Evolutionary conservation across 345 rosid species (phyloP).

Genomic region (Salix caprea): DNA sequence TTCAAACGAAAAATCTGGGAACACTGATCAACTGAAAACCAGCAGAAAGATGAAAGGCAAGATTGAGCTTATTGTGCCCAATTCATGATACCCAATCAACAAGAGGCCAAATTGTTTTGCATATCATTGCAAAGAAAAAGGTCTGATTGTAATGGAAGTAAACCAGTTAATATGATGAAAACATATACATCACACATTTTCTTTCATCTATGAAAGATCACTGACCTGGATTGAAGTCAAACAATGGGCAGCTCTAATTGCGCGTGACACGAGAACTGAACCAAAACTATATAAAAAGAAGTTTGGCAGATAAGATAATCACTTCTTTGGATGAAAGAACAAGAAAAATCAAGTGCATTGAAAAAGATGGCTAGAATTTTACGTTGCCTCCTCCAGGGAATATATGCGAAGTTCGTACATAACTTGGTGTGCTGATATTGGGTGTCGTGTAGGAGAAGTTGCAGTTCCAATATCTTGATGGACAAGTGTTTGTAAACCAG

Average conservation of each 20-base stretch:
- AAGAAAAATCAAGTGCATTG: conserved; percentile 1
- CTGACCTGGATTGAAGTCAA: conserved; percentile 96
- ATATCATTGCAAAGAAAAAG: background rate
- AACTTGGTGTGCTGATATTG: conserved; percentile 83
- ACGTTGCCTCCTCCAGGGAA: conserved; percentile 94
- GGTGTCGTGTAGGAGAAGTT: conserved; percentile 95
- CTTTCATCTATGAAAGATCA: conserved; percentile 11
- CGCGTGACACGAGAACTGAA: conserved; percentile 76
- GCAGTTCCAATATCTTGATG: conserved; percentile 67
- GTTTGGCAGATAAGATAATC: conserved; percentile 9
- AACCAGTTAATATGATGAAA: background rate
- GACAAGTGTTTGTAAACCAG: conserved; percentile 59
- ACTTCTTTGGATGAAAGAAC: background rate
- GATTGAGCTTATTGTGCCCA: background rate
- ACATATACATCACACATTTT: background rate
- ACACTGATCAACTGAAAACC: background rate
- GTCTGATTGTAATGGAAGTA: background rate
- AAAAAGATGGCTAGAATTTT: conserved; percentile 26
- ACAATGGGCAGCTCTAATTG: conserved; percentile 94
- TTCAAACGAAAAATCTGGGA: background rate
- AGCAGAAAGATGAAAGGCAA: background rate
- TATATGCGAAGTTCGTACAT: conserved; percentile 95
- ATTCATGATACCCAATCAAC: background rate
- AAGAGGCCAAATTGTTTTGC: background rate
- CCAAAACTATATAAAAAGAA: conserved; percentile 61